A percentile compares a stretch with the other conserved stretches of the same genome.
Conservation (phyloP, 805 yeast species). For the Candida easanensis region DNA sequence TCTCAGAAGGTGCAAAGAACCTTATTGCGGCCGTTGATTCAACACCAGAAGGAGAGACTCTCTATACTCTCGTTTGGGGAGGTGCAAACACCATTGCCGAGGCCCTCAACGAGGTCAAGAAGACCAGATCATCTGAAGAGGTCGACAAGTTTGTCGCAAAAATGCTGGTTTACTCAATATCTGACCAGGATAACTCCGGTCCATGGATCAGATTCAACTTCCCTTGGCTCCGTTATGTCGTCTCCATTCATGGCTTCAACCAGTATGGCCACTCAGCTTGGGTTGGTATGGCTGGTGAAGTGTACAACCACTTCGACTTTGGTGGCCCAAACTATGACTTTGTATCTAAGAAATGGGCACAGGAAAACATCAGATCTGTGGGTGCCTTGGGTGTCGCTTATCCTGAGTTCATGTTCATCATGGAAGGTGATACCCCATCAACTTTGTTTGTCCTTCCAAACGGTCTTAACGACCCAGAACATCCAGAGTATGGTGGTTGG, state of each 20-base stretch:
- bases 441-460: slow-evolving; percentile 29
- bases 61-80: slow-evolving; percentile 31
- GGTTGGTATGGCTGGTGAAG: slow-evolving; percentile 32
- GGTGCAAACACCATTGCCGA: slow-evolving; percentile 33
- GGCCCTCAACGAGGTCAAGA: slow-evolving; percentile 24
- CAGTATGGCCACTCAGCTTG: slow-evolving; percentile 30
- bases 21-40: slow-evolving; percentile 27
- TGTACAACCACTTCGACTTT: slow-evolving; percentile 20
- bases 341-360: slow-evolving; percentile 27
- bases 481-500: slow-evolving; percentile 34
- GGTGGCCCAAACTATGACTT: slow-evolving; percentile 28
- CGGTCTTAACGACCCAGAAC: slow-evolving; percentile 28
- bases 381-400: slow-evolving; percentile 30
- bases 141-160: slow-evolving; percentile 19
- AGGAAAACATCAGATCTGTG: slow-evolving; percentile 24
- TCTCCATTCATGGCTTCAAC: slow-evolving; percentile 29
- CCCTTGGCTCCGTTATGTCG: slow-evolving; percentile 27
- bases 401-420: slow-evolving; percentile 23
- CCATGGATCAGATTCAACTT: slow-evolving; percentile 31
- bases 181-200: slow-evolving; percentile 34
- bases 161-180: slow-evolving; percentile 28
- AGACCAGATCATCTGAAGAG: slow-evolving; percentile 17
- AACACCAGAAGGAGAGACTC: slow-evolving; percentile 13
- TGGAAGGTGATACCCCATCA: slow-evolving; percentile 34
- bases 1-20: slow-evolving; percentile 27